These are phyloP conservation scores for Typha latifolia DNA, from an alignment of 176 grass and related monocot genomes.

Conservation along the genomic window DNA sequence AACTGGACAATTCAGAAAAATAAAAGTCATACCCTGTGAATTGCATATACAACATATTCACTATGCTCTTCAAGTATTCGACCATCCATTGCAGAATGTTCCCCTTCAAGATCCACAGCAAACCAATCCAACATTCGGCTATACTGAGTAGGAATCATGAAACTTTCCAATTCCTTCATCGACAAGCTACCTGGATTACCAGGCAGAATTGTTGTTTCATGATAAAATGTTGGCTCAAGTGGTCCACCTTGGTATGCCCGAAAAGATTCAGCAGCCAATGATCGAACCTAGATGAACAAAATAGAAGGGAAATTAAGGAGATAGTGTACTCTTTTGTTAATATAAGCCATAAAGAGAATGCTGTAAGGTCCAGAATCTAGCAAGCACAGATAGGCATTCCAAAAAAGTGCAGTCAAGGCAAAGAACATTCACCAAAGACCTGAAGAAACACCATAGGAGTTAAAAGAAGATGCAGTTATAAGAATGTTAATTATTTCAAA, in stretches of 20 bases:
- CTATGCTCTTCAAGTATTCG: conserved; percentile 90
- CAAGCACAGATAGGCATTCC: not conserved
- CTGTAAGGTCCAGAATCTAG: not conserved
- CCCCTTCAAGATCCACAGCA: conserved; percentile 91
- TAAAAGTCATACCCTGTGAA: conserved; percentile 61
- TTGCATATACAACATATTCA: conserved; percentile 88
- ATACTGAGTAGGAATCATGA: conserved; percentile 54
- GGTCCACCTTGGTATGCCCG: conserved; percentile 87
- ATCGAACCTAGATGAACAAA: conserved; percentile 64
- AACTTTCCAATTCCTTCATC: conserved; percentile 35
- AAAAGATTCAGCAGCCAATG: conserved; percentile 80
- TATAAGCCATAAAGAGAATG: not conserved
- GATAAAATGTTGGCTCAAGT: conserved; percentile 68
- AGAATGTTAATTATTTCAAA: too few species aligned
- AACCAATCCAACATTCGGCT: conserved; percentile 71
- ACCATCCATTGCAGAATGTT: conserved; percentile 98
- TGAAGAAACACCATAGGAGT: not conserved
- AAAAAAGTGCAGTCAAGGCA: not conserved
- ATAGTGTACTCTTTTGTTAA: too few species aligned
- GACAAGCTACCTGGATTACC: conserved; percentile 1
- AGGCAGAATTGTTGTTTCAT: conserved; percentile 38
- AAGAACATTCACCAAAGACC: not conserved
- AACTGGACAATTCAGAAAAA: not conserved
- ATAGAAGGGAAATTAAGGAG: not conserved
- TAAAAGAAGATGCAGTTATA: not conserved